phyloP scores from a whole-genome alignment of 495 filamentous ascomycete genomes.

The Penicillium desertorum region DNA sequence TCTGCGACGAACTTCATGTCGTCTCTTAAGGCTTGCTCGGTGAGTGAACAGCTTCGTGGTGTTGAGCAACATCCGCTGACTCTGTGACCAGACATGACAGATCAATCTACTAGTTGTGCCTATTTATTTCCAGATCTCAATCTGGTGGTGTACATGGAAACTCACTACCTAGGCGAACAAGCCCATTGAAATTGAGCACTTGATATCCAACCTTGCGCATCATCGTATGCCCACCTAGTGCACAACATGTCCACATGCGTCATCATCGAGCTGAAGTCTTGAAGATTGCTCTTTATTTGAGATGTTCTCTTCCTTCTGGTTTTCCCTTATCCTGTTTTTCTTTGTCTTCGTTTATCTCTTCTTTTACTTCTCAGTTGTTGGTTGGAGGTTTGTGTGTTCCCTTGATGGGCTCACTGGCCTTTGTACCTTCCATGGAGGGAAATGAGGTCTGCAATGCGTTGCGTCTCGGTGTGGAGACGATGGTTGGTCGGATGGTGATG shows the following conservation, averaged over 20 bases:
- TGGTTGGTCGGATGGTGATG: slow-evolving; percentile 1
- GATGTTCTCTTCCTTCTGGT: slow-evolving; percentile 12
- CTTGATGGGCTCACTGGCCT: not conserved
- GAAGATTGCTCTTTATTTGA: not conserved
- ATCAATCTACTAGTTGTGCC: slow-evolving; percentile 7
- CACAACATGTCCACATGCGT: not conserved
- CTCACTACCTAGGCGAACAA: not conserved
- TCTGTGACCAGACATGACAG: not conserved
- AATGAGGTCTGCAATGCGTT: slow-evolving; percentile 4
- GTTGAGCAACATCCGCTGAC: not conserved
- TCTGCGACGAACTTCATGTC: slow-evolving; percentile 9
- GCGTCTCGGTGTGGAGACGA: not conserved
- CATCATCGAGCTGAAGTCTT: slow-evolving; percentile 5
- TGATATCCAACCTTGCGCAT: slow-evolving; percentile 2
- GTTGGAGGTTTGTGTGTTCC: slow-evolving; percentile 6
- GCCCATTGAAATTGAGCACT: not conserved
- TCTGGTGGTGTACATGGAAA: slow-evolving; percentile 4
- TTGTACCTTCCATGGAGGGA: not conserved
- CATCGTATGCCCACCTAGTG: not conserved
- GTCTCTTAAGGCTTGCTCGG: slow-evolving; percentile 13
- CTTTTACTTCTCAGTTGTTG: slow-evolving; percentile 14
- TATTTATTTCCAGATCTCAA: slow-evolving; percentile 10
- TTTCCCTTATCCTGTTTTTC: slow-evolving; percentile 8
- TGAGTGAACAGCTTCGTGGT: not conserved
- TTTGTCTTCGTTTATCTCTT: slow-evolving; percentile 7